These are phyloP conservation scores for Alternaria gaisen DNA, from an alignment of 2,329 filamentous ascomycete genomes.

Conservation along the genomic window DNA sequence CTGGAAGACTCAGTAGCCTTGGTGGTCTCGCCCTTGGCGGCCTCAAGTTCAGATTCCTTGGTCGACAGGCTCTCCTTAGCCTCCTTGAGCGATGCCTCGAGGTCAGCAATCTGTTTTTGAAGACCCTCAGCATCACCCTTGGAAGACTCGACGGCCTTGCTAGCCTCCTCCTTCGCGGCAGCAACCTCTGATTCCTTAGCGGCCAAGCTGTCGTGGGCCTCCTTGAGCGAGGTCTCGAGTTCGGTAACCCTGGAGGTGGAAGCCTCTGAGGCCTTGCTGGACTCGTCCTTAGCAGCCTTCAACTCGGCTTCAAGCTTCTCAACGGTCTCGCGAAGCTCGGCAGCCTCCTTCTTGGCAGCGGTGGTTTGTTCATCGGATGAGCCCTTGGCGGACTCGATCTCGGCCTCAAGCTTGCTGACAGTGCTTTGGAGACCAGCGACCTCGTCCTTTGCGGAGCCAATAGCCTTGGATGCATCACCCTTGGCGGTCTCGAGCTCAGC, in stretches of 20 bases:
- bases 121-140: slow-evolving; percentile 27
- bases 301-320: slow-evolving; percentile 28
- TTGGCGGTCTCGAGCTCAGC: slow-evolving; percentile 30
- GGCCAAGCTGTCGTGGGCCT: slow-evolving; percentile 27
- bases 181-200: slow-evolving; percentile 36
- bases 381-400: slow-evolving; percentile 26
- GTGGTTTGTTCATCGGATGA: slow-evolving; percentile 24
- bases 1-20: slow-evolving; percentile 30
- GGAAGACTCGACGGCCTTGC: slow-evolving; percentile 29
- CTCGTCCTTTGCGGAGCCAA: slow-evolving; percentile 35
- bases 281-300: slow-evolving; percentile 24
- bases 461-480: slow-evolving; percentile 25
- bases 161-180: slow-evolving; percentile 28
- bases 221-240: slow-evolving; percentile 31
- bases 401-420: slow-evolving; percentile 38
- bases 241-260: slow-evolving; percentile 36
- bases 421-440: slow-evolving; percentile 32
- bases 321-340: slow-evolving; percentile 22
- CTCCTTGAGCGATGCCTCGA: slow-evolving; percentile 25
- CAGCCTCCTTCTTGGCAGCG: slow-evolving; percentile 23
- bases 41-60: slow-evolving; percentile 28
- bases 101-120: slow-evolving; percentile 30
- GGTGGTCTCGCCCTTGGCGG: slow-evolving; percentile 25
- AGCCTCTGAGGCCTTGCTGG: slow-evolving; percentile 28
- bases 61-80: slow-evolving; percentile 17